These are phyloP conservation scores for Colletotrichum higginsianum DNA, from an alignment of 2,329 filamentous ascomycete genomes.

Conservation along the genomic window DNA sequence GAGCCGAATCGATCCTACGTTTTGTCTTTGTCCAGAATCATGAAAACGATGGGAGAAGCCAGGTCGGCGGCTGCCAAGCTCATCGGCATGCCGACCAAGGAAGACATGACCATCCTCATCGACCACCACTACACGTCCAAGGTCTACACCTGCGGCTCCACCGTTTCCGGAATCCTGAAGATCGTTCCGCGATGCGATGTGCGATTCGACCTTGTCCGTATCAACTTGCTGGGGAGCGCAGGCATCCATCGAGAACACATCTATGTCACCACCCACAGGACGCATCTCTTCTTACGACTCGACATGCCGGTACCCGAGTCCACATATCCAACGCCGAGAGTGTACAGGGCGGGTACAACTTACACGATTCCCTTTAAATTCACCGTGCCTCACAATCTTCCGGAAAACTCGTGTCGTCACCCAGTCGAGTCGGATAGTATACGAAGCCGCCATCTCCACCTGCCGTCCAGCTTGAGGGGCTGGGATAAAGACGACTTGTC, in stretches of 20 bases:
- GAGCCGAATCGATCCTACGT: neutral
- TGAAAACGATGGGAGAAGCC: neutral
- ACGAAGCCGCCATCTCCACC: conserved; percentile 64
- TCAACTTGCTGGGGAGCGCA: conserved; percentile 65
- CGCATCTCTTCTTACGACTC: conserved; percentile 66
- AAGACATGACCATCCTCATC: conserved; percentile 58
- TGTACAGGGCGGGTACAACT: conserved; percentile 62
- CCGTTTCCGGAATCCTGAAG: conserved; percentile 64
- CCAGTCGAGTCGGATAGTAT: conserved; percentile 59
- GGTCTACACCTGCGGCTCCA: conserved; percentile 68
- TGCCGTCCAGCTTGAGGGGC: conserved; percentile 66
- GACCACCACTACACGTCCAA: conserved; percentile 68
- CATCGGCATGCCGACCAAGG: neutral
- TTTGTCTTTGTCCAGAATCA: neutral
- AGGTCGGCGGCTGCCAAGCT: neutral
- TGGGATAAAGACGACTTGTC: conserved; percentile 70
- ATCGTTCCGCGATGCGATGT: conserved; percentile 62
- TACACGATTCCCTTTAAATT: conserved; percentile 71
- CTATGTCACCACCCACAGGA: conserved; percentile 58
- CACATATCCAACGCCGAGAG: conserved; percentile 60
- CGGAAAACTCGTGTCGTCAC: conserved; percentile 69
- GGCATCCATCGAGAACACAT: conserved; percentile 63
- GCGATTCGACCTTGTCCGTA: conserved; percentile 65
- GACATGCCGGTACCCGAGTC: conserved; percentile 67
- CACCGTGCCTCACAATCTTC: conserved; percentile 69